Conservation (phyloP, 164 flowering plant genomes). For the Aristolochia contorta region DNA sequence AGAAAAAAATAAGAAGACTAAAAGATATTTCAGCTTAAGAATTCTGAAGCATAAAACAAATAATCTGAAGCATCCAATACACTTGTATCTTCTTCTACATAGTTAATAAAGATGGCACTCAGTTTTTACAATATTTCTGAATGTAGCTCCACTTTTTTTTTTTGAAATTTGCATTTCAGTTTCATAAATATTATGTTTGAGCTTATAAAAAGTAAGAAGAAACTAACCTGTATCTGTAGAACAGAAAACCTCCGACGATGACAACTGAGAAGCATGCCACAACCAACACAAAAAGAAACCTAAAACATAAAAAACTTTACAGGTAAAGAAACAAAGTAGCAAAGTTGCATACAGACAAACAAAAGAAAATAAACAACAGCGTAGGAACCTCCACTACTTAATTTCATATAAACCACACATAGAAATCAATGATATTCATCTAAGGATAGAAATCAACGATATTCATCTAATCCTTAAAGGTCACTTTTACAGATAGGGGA, state of each 20-base stretch:
- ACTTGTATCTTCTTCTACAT: not conserved
- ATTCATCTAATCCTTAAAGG: too few species aligned
- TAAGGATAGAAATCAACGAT: not conserved
- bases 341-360: not conserved
- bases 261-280: constrained; percentile 88
- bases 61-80: not conserved
- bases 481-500: too few species aligned
- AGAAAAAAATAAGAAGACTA: too few species aligned
- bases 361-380: not conserved
- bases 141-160: not conserved
- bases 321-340: constrained; percentile 3
- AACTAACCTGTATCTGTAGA: constrained; percentile 77
- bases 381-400: not conserved
- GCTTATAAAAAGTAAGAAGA: not conserved
- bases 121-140: not conserved
- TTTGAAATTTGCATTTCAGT: not conserved
- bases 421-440: not conserved
- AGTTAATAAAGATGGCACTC: not conserved
- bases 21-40: too few species aligned
- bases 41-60: not conserved
- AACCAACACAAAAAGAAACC: constrained; percentile 70
- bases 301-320: constrained; percentile 19
- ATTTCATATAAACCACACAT: not conserved
- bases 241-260: constrained; percentile 78
- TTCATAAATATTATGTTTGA: not conserved